These are phyloP conservation scores for Populus hybrid DNA, from an alignment of 441 rosid genomes.

Conservation along the genomic window DNA sequence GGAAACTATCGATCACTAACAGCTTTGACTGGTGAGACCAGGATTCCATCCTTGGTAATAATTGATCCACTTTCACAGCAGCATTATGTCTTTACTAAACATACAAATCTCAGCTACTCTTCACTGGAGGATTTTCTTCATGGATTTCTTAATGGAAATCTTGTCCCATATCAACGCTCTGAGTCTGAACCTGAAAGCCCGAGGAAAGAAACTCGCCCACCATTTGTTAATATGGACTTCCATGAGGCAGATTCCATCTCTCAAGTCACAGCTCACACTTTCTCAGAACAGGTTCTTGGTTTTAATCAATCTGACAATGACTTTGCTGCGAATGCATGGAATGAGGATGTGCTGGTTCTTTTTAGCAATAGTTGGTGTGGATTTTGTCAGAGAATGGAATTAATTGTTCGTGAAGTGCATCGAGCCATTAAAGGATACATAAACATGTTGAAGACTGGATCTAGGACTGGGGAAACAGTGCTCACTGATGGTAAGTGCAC, in stretches of 20 bases:
- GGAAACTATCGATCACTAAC: conserved; percentile 64
- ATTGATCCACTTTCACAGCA: conserved; percentile 63
- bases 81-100: conserved; percentile 59
- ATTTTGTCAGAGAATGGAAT: conserved; percentile 95
- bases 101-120: conserved; percentile 40
- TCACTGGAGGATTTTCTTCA: conserved; percentile 52
- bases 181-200: conserved; percentile 44
- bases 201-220: conserved; percentile 56
- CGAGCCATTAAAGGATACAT: conserved; percentile 59
- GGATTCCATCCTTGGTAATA: conserved; percentile 74
- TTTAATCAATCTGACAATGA: conserved; percentile 43
- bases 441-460: conserved; percentile 39
- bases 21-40: conserved; percentile 66
- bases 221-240: conserved; percentile 79
- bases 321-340: conserved; percentile 37
- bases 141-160: conserved; percentile 58
- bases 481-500: conserved; percentile 43
- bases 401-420: conserved; percentile 80
- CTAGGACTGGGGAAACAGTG: conserved; percentile 33
- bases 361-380: conserved; percentile 92
- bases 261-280: conserved; percentile 50
- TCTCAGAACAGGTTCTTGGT: conserved; percentile 58
- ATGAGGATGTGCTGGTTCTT: conserved; percentile 84
- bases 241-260: conserved; percentile 83
- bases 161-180: conserved; percentile 61